Evolutionary conservation across 1,139 yeast species (phyloP), one percentile per base, ranked within the genome.

Genomic region (Kazachstania sp.): DNA sequence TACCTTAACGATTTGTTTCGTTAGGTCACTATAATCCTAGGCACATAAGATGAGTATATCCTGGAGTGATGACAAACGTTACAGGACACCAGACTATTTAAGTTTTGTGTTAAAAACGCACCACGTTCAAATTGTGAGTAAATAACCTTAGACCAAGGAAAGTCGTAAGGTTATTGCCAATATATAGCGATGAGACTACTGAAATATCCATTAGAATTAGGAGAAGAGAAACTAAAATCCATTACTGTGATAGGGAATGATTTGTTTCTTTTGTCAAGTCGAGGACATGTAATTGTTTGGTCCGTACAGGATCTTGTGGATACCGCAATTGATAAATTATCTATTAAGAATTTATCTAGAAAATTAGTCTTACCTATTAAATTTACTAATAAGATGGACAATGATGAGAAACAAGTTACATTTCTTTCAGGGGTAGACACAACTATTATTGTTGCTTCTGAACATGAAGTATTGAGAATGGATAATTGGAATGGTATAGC

Each of bases 201-300:
- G 49, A 67, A 65, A 47, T 61, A 64, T 19, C 71, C 71, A 7
- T 48, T 51, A 15, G 55, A 50, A 11, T 12, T 44, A 9, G 26
- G 47, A 44, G 11, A 51, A 46, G 41, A 46, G 37, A 28, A 51
- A 45, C 16, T 64, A 5, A 56, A 60, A 26, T 57, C 64, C 9
- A 39, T 66, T 43, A 49, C 52, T 1, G 43, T 56, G 3, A 59
- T 61, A 15, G 53, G 54, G 15, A 45, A 48, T n/a, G 44, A 48
- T 31, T 48, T 58, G 29, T 26, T 60, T 12, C 20, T 59, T n/a
- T 50, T 53, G 4, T 55, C 55, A 18, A 47, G 51, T 23, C 49
- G 45, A 53, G 47, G 67, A 70, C 39, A 69, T 77, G 16, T 71
- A 69, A 15, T 77, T 74, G 40, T 64, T 54, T 48, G 80, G 78